Conservation (phyloP, 106 monocot species). For the Triglochin maritima region DNA sequence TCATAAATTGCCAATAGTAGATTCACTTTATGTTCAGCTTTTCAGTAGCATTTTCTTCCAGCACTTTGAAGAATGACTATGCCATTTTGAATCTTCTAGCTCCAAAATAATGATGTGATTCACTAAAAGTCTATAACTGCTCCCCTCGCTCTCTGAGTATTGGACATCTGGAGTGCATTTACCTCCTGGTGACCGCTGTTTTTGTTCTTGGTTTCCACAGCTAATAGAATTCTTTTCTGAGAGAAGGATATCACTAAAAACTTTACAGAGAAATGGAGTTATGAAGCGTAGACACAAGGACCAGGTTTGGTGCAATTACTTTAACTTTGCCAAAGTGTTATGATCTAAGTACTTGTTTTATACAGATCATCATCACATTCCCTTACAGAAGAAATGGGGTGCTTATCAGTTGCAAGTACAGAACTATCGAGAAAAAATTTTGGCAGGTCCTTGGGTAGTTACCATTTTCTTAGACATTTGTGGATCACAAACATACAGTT, state of each 20-base stretch:
- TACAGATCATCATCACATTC: conserved; percentile 10
- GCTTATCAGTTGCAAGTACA: conserved; percentile 9
- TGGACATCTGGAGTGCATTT: too few relatives aligned
- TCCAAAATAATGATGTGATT: neutral
- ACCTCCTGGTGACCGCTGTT: too few relatives aligned
- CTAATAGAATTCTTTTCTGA: conserved; percentile 9
- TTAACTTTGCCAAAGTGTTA: neutral
- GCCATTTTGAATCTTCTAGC: neutral
- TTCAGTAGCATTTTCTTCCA: neutral
- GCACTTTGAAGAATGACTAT: neutral
- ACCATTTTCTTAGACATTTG: too few relatives aligned
- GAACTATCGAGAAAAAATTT: conserved; percentile 4
- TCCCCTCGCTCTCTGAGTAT: too few relatives aligned
- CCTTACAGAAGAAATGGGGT: conserved; percentile 7
- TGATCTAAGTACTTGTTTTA: neutral
- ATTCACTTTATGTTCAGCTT: neutral
- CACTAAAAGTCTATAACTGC: too few relatives aligned
- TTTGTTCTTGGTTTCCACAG: neutral
- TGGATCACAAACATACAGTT: too few relatives aligned
- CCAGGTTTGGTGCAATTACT: neutral
- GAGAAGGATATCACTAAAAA: conserved; percentile 6
- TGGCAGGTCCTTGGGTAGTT: conserved; percentile 18
- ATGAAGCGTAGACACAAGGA: conserved; percentile 3
- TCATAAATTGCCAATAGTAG: neutral
- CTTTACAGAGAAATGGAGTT: conserved; percentile 12